Evolutionary conservation across 169 alveolate species (phyloP).

Genomic region (Plasmodium inui): DNA sequence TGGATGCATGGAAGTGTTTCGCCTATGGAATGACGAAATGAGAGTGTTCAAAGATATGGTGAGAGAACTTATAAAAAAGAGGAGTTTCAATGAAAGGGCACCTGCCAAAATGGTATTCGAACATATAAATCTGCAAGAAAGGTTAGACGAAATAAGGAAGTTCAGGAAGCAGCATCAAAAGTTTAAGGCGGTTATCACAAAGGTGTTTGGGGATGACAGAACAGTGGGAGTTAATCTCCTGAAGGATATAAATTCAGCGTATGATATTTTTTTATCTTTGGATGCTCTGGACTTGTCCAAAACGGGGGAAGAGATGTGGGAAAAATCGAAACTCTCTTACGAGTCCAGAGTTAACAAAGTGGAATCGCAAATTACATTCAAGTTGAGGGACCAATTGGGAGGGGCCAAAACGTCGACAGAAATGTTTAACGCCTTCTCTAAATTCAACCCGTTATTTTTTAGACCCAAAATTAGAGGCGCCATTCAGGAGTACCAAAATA

Average conservation of each 20-base stretch:
- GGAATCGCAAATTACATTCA: constrained; percentile 95
- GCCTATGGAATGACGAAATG: constrained; percentile 94
- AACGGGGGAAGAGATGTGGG: constrained; percentile 90
- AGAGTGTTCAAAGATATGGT: constrained; percentile 90
- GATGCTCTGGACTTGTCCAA: constrained; percentile 88
- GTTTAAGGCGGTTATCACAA: constrained; percentile 90
- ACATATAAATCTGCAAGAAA: constrained; percentile 88
- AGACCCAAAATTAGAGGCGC: constrained; percentile 97
- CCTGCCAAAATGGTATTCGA: constrained; percentile 90
- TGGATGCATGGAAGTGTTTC: constrained; percentile 91
- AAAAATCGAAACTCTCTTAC: constrained; percentile 90
- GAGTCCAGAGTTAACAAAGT: constrained; percentile 94
- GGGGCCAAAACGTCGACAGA: constrained; percentile 95
- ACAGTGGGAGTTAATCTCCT: constrained; percentile 83
- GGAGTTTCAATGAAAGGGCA: constrained; percentile 89
- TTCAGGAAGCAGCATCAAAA: constrained; percentile 95
- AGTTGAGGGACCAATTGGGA: constrained; percentile 95
- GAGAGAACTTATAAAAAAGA: constrained; percentile 88
- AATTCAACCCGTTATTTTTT: constrained; percentile 95
- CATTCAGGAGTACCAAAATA: constrained; percentile 96
- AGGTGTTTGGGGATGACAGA: constrained; percentile 81
- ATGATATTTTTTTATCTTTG: constrained; percentile 81
- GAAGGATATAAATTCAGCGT: constrained; percentile 90
- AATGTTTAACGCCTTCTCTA: constrained; percentile 95
- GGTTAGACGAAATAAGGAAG: constrained; percentile 92